A percentile compares a stretch with the other conserved stretches of the same genome.
Conservation (phyloP, 1,284 basidiomycete species). For the Leucoagaricus sp. region DNA sequence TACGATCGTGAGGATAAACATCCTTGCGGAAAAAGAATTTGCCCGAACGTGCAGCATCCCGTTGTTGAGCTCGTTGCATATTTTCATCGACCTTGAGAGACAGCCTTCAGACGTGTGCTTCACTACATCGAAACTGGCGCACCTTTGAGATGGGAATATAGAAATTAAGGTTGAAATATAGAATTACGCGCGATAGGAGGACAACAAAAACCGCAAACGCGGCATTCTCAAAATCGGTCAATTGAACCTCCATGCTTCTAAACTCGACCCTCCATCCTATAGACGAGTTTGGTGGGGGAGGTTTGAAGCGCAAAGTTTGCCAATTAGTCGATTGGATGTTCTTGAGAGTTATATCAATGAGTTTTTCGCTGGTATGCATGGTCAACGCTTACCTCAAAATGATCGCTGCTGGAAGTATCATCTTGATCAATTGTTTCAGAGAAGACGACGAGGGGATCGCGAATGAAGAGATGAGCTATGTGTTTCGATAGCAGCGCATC, state of each 20-base stretch:
- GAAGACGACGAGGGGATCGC: constrained; percentile 96
- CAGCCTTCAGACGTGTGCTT: not conserved
- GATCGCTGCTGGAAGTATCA: constrained; percentile 85
- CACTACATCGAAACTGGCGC: constrained; percentile 17
- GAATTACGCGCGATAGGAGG: constrained; percentile 90
- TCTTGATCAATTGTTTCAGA: constrained; percentile 94
- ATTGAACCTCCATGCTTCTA: constrained; percentile 97
- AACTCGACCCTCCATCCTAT: constrained; percentile 99
- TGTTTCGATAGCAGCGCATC: constrained; percentile 90
- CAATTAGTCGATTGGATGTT: constrained; percentile 99
- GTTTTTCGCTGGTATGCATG: constrained; percentile 12
- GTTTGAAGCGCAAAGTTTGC: constrained; percentile 99
- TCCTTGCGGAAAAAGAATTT: constrained; percentile 93
- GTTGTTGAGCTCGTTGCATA: constrained; percentile 87
- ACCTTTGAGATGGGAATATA: constrained; percentile 98
- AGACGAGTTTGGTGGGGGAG: constrained; percentile 86
- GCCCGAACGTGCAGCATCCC: constrained; percentile 74
- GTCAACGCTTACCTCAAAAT: constrained; percentile 78
- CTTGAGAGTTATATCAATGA: constrained; percentile 37
- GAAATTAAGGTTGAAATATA: constrained; percentile 90
- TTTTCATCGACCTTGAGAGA: constrained; percentile 88
- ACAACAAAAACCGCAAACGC: constrained; percentile 96
- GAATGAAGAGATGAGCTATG: constrained; percentile 95
- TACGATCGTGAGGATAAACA: constrained; percentile 66
- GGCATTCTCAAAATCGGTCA: constrained; percentile 99